phyloP scores from a whole-genome alignment of 257 asterid species.

The Solanum sejunctum region DNA sequence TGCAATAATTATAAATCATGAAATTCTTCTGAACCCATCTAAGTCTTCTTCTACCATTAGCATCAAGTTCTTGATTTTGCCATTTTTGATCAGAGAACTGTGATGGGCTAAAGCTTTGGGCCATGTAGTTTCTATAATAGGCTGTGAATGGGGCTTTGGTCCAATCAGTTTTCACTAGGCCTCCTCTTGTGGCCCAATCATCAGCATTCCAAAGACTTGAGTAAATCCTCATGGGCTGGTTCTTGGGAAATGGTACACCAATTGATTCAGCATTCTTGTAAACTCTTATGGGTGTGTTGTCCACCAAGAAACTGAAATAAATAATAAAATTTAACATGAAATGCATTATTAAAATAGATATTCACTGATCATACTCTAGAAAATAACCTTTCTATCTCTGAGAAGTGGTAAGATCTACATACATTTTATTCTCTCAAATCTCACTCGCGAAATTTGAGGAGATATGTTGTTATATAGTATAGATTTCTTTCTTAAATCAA shows the following conservation, averaged over 20 bases:
- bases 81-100: constrained; percentile 32
- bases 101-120: constrained; percentile 22
- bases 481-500: not conserved
- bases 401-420: too few relatives aligned
- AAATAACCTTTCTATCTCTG: too few relatives aligned
- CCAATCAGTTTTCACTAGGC: constrained; percentile 73
- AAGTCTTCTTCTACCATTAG: constrained; percentile 54
- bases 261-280: constrained; percentile 54
- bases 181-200: constrained; percentile 92
- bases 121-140: constrained; percentile 52
- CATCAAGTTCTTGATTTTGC: constrained; percentile 58
- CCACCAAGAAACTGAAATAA: constrained; percentile 55
- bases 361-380: too few relatives aligned
- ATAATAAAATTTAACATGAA: not conserved
- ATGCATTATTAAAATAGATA: not conserved
- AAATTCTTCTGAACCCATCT: constrained; percentile 89
- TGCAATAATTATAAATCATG: constrained; percentile 75
- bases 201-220: constrained; percentile 88
- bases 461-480: too few relatives aligned
- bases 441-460: too few relatives aligned
- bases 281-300: constrained; percentile 69
- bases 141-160: constrained; percentile 78
- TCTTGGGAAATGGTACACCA: constrained; percentile 68
- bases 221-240: constrained; percentile 76
- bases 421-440: too few relatives aligned